These are phyloP conservation scores for Boletus huronensis DNA, from an alignment of 768 basidiomycete genomes.

Conservation along the genomic window DNA sequence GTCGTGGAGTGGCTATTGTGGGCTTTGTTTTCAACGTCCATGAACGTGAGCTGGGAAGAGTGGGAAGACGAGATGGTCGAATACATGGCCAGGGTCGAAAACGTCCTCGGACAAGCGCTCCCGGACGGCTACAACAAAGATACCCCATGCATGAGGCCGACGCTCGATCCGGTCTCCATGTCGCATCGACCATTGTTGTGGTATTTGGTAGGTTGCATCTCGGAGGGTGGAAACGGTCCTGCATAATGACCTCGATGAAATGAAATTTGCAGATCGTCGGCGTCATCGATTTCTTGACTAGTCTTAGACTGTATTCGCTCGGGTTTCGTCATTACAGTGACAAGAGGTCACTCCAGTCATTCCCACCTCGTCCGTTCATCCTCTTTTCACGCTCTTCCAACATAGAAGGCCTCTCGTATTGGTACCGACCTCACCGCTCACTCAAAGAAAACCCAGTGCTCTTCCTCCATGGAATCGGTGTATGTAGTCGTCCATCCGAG, in stretches of 20 bases:
- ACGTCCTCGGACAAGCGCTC: slow-evolving; percentile 38
- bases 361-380: slow-evolving; percentile 51
- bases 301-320: slow-evolving; percentile 34
- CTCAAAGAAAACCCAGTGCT: slow-evolving; percentile 47
- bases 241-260: neutral
- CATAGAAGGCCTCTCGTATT: slow-evolving; percentile 38
- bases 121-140: slow-evolving; percentile 38
- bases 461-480: slow-evolving; percentile 71
- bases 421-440: slow-evolving; percentile 50
- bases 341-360: slow-evolving; percentile 36
- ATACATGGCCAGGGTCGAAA: slow-evolving; percentile 44
- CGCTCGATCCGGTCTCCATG: slow-evolving; percentile 54
- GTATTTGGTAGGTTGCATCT: slow-evolving; percentile 47
- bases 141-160: slow-evolving; percentile 46
- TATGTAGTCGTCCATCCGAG: slow-evolving; percentile 20
- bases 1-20: slow-evolving; percentile 61
- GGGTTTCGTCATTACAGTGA: slow-evolving; percentile 56
- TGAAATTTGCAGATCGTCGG: slow-evolving; percentile 45
- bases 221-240: neutral
- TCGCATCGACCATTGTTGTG: slow-evolving; percentile 60
- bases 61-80: slow-evolving; percentile 51
- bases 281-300: slow-evolving; percentile 45
- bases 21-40: slow-evolving; percentile 51
- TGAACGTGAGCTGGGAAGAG: slow-evolving; percentile 29
- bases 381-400: slow-evolving; percentile 42